Percentiles rank a stretch among this genome's conserved stretches.
These are phyloP conservation scores for Picea glauca DNA, from an alignment of 75 land plant species.

Conservation along the genomic window DNA sequence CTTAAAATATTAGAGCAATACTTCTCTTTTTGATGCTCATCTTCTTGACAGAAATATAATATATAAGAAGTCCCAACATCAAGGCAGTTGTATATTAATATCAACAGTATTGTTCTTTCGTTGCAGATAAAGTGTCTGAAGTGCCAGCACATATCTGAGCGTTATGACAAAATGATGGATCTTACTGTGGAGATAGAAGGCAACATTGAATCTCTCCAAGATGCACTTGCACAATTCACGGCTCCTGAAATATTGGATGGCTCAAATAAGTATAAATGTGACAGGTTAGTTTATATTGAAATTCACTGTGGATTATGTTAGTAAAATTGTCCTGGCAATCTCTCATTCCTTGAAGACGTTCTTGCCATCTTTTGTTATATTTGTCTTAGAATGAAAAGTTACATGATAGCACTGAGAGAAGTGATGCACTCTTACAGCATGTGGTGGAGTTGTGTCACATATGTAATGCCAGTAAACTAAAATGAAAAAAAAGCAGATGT, in stretches of 20 bases:
- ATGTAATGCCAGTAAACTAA: no score
- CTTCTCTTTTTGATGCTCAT: not conserved
- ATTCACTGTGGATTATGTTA: not conserved
- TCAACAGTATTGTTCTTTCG: not conserved
- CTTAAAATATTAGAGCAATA: not conserved
- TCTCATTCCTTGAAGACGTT: not conserved
- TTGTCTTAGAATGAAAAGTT: not conserved
- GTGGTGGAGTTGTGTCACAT: not conserved
- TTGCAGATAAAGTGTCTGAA: conserved; percentile 77
- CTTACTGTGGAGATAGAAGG: conserved; percentile 91
- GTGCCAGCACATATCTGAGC: conserved; percentile 69
- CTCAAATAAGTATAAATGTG: conserved; percentile 79
- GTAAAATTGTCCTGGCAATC: not conserved
- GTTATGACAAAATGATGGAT: conserved; percentile 80
- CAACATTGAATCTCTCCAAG: conserved; percentile 73
- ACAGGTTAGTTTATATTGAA: conserved; percentile 37
- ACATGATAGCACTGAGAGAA: not conserved
- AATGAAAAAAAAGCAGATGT: no score
- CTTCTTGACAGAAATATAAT: not conserved
- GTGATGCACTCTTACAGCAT: not conserved
- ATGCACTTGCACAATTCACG: conserved; percentile 76
- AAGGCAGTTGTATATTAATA: not conserved
- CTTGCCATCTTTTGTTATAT: not conserved
- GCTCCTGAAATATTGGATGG: conserved; percentile 70
- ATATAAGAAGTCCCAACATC: not conserved